A percentile compares a stretch with the other conserved stretches of the same genome.
Conservation (phyloP, 2,329 filamentous ascomycete genomes). For the Verticillium nonalfalfae region DNA sequence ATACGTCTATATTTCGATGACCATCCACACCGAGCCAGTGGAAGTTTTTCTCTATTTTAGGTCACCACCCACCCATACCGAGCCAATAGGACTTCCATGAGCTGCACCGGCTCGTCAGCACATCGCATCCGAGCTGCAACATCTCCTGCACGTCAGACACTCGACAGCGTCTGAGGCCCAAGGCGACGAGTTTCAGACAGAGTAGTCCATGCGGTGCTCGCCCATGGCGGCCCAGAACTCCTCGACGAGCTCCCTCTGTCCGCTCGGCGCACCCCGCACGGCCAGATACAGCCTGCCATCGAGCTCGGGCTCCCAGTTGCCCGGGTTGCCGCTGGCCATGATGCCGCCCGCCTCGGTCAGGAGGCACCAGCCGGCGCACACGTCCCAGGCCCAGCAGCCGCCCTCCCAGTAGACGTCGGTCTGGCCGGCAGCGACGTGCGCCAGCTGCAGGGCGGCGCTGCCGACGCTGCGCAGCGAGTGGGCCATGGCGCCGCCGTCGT, state of each 20-base stretch:
- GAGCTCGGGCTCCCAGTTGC: constrained; percentile 58
- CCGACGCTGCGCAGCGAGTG: constrained; percentile 67
- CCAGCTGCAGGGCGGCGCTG: constrained; percentile 69
- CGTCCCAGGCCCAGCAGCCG: constrained; percentile 81
- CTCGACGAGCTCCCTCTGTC: constrained; percentile 55
- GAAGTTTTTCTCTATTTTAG: too few species aligned
- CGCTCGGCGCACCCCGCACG: constrained; percentile 51
- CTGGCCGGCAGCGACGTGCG: constrained; percentile 63
- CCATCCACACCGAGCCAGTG: too few species aligned
- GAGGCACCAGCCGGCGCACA: constrained; percentile 75
- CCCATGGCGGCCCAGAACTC: constrained; percentile 60
- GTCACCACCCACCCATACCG: too few species aligned
- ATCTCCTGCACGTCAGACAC: background rate
- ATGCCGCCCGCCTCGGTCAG: constrained; percentile 67
- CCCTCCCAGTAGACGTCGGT: constrained; percentile 77
- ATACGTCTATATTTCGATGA: background rate
- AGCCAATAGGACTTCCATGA: background rate
- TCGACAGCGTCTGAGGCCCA: background rate
- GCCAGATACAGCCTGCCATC: constrained; percentile 58
- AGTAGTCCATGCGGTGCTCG: constrained; percentile 44
- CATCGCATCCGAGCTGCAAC: background rate
- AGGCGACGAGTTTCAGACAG: constrained; percentile 3
- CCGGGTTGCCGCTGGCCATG: constrained; percentile 68
- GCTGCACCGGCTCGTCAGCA: background rate
- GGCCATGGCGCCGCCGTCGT: constrained; percentile 72